Evolutionary conservation across 441 rosid genomes (phyloP), one percentile per base, ranked within the genome.

Genomic region (Gossypium schwendimanii): DNA sequence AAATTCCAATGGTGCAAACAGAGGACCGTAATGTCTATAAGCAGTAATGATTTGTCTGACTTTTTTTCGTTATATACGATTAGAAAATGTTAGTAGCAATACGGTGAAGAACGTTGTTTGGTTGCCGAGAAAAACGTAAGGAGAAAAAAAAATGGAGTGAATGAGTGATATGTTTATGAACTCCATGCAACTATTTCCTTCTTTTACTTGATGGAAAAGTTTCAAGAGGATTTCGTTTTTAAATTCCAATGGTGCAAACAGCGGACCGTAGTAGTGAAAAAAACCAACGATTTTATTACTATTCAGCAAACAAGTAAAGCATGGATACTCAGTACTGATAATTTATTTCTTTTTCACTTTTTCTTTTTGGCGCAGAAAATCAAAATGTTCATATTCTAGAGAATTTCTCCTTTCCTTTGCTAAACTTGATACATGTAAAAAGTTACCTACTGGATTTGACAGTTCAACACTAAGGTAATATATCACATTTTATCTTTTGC

Each of bases 321-420:
- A 26, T 44, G 11, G 10, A 52, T 53, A 14, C 62, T 31, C 8
- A 1, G 21, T 79, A 24, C 26, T 70, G 10, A 67, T 60, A 41
- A 14, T 36, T 23, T 60, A 55, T 57, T 57, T 57, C 31, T 2
- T 59, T 11, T 20, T 11, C 23, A 39, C 53, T 39, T 50, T 65
- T 72, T 31, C 36, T 4, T 71, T 36, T 9, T 49, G 62, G 58
- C 10, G 54, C 78, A 81, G 83, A 63, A 44, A 70, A 49, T 6
- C 69, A 18, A 75, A 54, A 61, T 9, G 67, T 68, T 63, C 78
- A 44, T 79, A 83, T 55, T 23, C 71, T 3, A 79, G 81, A 52
- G 73, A 72, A 10, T 54, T 75, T 76, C 81, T 81, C 45, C 23
- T 75, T 26, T 79, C 80, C 45, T 71, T 83, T 3, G 76, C 81